Conservation (phyloP, 1,284 basidiomycete genomes). For the Rhodotorula glutinis region DNA sequence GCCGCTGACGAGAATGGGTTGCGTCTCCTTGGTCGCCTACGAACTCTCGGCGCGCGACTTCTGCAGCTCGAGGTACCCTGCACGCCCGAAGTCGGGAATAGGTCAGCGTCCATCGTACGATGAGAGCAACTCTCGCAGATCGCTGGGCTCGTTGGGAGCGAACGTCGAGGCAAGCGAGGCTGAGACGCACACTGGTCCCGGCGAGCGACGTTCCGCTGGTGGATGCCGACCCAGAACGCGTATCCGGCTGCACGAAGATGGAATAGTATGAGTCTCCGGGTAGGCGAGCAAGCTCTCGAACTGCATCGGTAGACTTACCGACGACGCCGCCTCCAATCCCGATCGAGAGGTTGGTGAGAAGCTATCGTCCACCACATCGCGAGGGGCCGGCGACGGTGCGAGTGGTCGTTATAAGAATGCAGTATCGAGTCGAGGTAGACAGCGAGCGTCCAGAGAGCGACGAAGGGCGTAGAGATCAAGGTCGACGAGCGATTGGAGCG, state of each 20-base stretch:
- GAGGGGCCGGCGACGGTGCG: neutral
- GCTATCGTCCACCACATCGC: conserved; percentile 5
- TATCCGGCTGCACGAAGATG: neutral
- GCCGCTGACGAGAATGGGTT: neutral
- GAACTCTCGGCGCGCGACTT: conserved; percentile 4
- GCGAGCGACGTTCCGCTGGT: neutral
- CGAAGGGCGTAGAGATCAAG: neutral
- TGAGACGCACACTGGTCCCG: neutral
- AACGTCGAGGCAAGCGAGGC: neutral
- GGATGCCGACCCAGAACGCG: conserved; percentile 5
- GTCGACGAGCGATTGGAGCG: neutral
- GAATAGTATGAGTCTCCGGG: neutral
- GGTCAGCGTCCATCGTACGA: neutral
- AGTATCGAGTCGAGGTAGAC: neutral
- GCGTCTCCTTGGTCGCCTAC: neutral
- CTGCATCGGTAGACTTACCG: conserved; percentile 11
- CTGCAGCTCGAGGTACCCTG: conserved; percentile 2
- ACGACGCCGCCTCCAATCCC: conserved; percentile 33
- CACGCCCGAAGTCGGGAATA: neutral
- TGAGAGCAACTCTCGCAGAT: neutral
- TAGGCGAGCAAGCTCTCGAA: neutral
- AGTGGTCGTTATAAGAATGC: neutral
- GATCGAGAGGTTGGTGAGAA: conserved; percentile 35
- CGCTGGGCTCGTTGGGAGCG: too few relatives aligned
- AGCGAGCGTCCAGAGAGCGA: neutral